Percentiles rank a stretch among this genome's conserved stretches.
Conservation (phyloP, 202 grass and related monocot species). For the Bolboschoenoplectus hybrid region DNA sequence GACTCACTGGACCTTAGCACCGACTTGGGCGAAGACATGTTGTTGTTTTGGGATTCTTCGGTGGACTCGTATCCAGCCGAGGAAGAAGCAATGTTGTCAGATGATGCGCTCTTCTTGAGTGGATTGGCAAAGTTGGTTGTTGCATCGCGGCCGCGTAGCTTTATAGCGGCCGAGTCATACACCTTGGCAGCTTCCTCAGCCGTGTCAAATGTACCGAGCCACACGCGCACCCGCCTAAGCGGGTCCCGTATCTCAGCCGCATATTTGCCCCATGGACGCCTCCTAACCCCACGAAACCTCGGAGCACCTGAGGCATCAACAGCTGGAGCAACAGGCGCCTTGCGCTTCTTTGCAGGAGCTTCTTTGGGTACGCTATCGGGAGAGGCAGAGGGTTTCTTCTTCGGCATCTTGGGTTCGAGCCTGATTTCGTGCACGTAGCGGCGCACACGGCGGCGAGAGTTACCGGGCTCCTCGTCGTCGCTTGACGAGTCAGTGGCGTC, state of each 20-base stretch:
- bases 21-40: conserved; percentile 68
- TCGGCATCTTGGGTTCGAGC: conserved; percentile 36
- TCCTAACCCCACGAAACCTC: conserved; percentile 82
- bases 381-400: conserved; percentile 30
- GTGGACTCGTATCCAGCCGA: conserved; percentile 67
- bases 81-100: conserved; percentile 44
- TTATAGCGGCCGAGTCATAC: conserved; percentile 79
- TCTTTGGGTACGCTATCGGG: conserved; percentile 18
- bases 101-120: conserved; percentile 42
- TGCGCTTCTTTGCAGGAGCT: conserved; percentile 48
- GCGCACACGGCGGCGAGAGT: conserved; percentile 47
- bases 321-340: conserved; percentile 13
- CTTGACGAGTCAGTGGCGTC: conserved; percentile 69
- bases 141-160: conserved; percentile 76
- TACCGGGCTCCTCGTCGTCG: conserved; percentile 31
- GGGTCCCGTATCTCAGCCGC: conserved; percentile 97
- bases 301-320: conserved; percentile 45
- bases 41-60: conserved; percentile 65
- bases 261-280: conserved; percentile 91
- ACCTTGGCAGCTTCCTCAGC: conserved; percentile 93
- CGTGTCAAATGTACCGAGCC: conserved; percentile 90
- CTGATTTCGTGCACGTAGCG: conserved; percentile 88
- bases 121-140: conserved; percentile 73
- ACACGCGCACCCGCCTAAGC: conserved; percentile 67
- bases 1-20: conserved; percentile 60